Evolutionary conservation across 2,329 filamentous ascomycete genomes (phyloP).

Genomic region (Hymenoscyphus fructigenus): DNA sequence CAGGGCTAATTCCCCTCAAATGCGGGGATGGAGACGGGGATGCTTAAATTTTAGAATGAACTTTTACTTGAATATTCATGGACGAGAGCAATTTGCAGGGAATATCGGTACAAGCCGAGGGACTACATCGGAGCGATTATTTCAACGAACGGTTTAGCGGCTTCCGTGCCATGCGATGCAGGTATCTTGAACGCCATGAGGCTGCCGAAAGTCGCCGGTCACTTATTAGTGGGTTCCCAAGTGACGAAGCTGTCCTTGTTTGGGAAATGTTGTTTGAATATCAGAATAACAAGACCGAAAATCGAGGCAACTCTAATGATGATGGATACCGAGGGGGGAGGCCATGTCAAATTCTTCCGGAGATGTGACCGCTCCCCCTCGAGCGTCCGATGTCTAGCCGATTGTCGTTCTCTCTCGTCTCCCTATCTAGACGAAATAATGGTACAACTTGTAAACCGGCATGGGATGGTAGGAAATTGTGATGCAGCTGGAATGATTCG

Average conservation of each 20-base stretch:
- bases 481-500: too few species aligned
- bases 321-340: too few species aligned
- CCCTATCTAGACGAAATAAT: too few species aligned
- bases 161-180: background rate
- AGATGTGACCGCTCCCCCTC: too few species aligned
- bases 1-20: background rate
- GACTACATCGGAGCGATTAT: background rate
- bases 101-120: background rate
- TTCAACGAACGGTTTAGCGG: background rate
- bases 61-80: background rate
- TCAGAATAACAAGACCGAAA: background rate
- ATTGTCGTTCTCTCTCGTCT: too few species aligned
- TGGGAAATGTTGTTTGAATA: background rate
- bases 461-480: too few species aligned
- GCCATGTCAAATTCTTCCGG: too few species aligned
- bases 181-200: background rate
- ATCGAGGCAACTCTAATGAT: background rate
- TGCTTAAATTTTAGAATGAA: background rate
- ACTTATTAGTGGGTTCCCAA: background rate
- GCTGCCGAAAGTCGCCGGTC: background rate
- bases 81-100: background rate
- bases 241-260: background rate
- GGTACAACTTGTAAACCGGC: too few species aligned
- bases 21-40: conserved; percentile 1
- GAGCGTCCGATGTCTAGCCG: too few species aligned